Percentiles rank a stretch among this genome's conserved stretches.
phyloP scores from a whole-genome alignment of 164 flowering plant species.

The Vitis amurensis region DNA sequence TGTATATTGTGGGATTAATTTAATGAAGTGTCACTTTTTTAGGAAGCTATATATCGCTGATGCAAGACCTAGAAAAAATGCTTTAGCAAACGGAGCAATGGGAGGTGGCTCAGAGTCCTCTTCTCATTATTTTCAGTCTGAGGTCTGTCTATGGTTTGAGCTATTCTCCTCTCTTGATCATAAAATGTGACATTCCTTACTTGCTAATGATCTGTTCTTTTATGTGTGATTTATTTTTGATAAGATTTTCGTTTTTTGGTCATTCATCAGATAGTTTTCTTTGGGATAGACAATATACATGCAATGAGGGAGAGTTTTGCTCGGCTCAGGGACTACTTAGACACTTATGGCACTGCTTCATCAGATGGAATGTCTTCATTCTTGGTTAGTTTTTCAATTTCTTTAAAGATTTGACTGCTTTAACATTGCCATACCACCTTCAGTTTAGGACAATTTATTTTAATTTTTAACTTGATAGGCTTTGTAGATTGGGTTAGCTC shows the following conservation, averaged over 20 bases:
- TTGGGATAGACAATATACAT: constrained; percentile 99
- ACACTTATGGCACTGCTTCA: constrained; percentile 87
- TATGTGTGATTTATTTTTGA: neutral
- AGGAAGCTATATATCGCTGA: constrained; percentile 98
- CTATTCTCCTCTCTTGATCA: neutral
- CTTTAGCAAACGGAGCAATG: constrained; percentile 98
- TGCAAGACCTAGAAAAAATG: constrained; percentile 99
- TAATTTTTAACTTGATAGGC: neutral
- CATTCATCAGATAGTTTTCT: constrained; percentile 74
- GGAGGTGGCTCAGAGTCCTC: constrained; percentile 99
- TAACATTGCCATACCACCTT: neutral
- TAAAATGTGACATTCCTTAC: neutral
- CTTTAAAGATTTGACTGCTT: constrained; percentile 2
- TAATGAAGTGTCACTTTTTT: neutral
- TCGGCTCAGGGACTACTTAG: constrained; percentile 94
- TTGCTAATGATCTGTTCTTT: constrained; percentile 11
- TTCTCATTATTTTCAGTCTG: constrained; percentile 89
- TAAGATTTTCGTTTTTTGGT: neutral
- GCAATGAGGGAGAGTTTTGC: constrained; percentile 96
- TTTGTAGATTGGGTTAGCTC: too few species aligned
- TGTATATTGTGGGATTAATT: constrained; percentile 2
- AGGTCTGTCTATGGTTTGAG: constrained; percentile 53
- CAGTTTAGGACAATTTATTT: neutral
- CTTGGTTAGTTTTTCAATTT: constrained; percentile 51
- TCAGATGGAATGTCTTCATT: constrained; percentile 98